Percentiles rank a stretch among this genome's conserved stretches.
phyloP scores from a whole-genome alignment of 257 asterid genomes.

The Echites panduratus region DNA sequence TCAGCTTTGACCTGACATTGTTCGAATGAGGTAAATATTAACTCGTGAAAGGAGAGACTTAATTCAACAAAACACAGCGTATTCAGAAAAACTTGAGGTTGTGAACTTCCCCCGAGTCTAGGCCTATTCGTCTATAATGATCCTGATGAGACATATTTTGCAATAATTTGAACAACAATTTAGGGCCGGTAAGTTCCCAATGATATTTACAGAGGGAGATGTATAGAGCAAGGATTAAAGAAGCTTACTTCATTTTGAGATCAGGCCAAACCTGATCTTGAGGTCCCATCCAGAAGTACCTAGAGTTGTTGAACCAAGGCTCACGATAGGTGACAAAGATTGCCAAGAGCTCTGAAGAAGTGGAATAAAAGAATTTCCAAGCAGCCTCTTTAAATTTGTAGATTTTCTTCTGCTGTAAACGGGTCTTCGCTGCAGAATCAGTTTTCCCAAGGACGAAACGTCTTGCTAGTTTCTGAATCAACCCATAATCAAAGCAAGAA shows the following conservation, averaged over 20 bases:
- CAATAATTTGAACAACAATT: too few species aligned
- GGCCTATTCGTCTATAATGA: too few species aligned
- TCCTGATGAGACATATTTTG: too few species aligned
- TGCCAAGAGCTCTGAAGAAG: slow-evolving; percentile 28
- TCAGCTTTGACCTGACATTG: slow-evolving; percentile 25
- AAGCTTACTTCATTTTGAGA: slow-evolving; percentile 26
- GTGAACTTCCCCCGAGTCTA: too few species aligned
- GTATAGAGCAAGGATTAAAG: background rate
- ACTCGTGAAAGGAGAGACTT: background rate
- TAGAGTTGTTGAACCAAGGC: slow-evolving; percentile 33
- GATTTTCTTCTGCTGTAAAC: slow-evolving; percentile 16
- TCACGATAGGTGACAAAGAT: slow-evolving; percentile 25
- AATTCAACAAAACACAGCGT: background rate
- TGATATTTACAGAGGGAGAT: too few species aligned
- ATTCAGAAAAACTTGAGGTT: too few species aligned
- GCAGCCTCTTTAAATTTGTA: slow-evolving; percentile 34
- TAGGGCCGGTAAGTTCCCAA: too few species aligned
- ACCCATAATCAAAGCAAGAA: background rate
- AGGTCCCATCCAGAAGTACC: slow-evolving; percentile 34
- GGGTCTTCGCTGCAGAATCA: background rate
- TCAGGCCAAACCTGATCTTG: slow-evolving; percentile 34
- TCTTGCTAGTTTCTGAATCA: slow-evolving; percentile 26
- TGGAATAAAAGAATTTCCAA: slow-evolving; percentile 28
- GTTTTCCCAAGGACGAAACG: slow-evolving; percentile 17
- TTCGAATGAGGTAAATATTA: too few species aligned